Conservation (phyloP, 257 asterid genomes). For the Vinca minor region DNA sequence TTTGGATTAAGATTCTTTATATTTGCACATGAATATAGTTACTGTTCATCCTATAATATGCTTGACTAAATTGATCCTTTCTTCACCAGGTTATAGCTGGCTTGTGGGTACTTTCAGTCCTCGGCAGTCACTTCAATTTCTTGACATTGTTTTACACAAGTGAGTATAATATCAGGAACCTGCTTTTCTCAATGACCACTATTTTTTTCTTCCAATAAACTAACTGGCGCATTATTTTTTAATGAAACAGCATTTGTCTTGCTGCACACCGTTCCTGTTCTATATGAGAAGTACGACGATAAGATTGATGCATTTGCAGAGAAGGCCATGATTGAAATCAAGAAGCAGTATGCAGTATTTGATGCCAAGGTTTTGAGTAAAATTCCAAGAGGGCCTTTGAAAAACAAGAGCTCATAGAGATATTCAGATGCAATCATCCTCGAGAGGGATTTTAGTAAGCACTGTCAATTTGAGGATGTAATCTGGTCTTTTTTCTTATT, state of each 20-base stretch:
- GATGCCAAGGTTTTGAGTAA: slow-evolving; percentile 64
- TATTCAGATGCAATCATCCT: background rate
- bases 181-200: background rate
- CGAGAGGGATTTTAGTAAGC: background rate
- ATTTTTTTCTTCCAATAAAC: too few species aligned
- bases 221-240: background rate
- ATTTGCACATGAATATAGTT: background rate
- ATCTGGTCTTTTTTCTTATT: background rate
- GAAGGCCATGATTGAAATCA: slow-evolving; percentile 56
- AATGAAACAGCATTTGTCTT: slow-evolving; percentile 50
- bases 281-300: slow-evolving; percentile 78
- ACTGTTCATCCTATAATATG: background rate
- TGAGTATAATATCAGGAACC: slow-evolving; percentile 19
- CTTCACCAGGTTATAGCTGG: slow-evolving; percentile 52
- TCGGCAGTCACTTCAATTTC: slow-evolving; percentile 81
- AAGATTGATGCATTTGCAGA: slow-evolving; percentile 66
- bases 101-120: slow-evolving; percentile 64
- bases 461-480: background rate
- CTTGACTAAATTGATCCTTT: background rate
- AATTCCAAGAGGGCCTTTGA: slow-evolving; percentile 58
- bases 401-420: slow-evolving; percentile 44
- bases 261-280: slow-evolving; percentile 69
- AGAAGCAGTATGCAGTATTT: slow-evolving; percentile 64
- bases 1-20: background rate
- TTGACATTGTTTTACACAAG: slow-evolving; percentile 72